These are phyloP conservation scores for Alternaria rosae DNA, from an alignment of 2,329 filamentous ascomycete species.

Conservation along the genomic window DNA sequence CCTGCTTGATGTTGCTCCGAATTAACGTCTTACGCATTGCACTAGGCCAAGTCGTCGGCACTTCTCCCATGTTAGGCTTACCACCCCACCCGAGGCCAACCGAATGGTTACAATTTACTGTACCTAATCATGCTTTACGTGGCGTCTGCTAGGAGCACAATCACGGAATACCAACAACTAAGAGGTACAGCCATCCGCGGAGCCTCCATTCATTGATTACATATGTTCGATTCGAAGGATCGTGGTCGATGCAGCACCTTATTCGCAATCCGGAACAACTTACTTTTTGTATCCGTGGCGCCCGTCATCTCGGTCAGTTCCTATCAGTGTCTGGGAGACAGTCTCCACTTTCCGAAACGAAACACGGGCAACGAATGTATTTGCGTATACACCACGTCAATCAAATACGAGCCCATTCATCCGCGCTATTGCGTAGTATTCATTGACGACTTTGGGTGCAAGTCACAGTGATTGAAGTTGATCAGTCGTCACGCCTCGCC, in stretches of 20 bases:
- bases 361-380: not conserved
- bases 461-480: too few species aligned
- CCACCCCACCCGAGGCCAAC: not conserved
- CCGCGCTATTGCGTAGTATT: not conserved
- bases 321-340: not conserved
- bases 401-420: not conserved
- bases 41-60: constrained; percentile 3
- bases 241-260: not conserved
- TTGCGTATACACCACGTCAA: not conserved
- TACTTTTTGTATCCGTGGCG: not conserved
- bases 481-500: not conserved
- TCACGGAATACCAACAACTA: not conserved
- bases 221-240: not conserved
- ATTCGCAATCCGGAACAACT: not conserved
- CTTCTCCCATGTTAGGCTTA: not conserved
- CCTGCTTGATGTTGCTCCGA: not conserved
- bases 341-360: constrained; percentile 1
- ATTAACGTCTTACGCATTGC: not conserved
- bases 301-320: not conserved
- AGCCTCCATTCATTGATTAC: not conserved
- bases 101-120: constrained; percentile 12
- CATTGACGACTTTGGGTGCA: not conserved
- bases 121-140: constrained; percentile 7
- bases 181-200: constrained; percentile 1
- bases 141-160: not conserved